Conservation (phyloP, 495 filamentous ascomycete species). For the Penicillium taxi region DNA sequence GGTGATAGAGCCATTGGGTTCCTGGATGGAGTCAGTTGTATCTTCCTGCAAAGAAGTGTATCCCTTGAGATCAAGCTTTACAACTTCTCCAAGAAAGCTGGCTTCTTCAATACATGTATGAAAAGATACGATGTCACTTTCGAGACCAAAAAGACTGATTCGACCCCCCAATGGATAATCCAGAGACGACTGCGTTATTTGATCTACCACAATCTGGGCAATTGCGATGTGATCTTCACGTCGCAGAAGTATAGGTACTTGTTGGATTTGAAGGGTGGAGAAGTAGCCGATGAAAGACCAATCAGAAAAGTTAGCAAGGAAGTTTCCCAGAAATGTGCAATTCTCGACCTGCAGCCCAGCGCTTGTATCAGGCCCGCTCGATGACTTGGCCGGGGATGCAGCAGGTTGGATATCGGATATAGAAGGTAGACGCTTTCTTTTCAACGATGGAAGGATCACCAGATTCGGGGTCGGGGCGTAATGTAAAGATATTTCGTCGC, state of each 20-base stretch:
- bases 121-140: conserved; percentile 19
- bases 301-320: conserved; percentile 39
- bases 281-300: conserved; percentile 40
- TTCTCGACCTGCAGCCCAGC: conserved; percentile 20
- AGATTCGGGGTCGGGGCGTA: conserved; percentile 15
- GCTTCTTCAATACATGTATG: conserved; percentile 24
- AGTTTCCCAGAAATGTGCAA: conserved; percentile 36
- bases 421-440: conserved; percentile 36
- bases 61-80: conserved; percentile 31
- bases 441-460: conserved; percentile 20
- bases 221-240: conserved; percentile 37
- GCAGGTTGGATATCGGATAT: conserved; percentile 25
- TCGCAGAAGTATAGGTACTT: conserved; percentile 25
- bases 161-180: conserved; percentile 29
- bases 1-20: conserved; percentile 23
- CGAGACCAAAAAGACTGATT: conserved; percentile 25
- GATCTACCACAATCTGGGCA: conserved; percentile 43
- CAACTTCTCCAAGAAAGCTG: conserved; percentile 22
- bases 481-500: conserved; percentile 22
- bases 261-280: conserved; percentile 26
- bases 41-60: conserved; percentile 34
- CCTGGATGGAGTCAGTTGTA: conserved; percentile 18
- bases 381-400: conserved; percentile 25
- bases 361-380: conserved; percentile 14
- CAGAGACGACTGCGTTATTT: conserved; percentile 42